A percentile compares a stretch with the other conserved stretches of the same genome.
Conservation (phyloP, 495 filamentous ascomycete species). For the Hyaloscypha bicolor region DNA sequence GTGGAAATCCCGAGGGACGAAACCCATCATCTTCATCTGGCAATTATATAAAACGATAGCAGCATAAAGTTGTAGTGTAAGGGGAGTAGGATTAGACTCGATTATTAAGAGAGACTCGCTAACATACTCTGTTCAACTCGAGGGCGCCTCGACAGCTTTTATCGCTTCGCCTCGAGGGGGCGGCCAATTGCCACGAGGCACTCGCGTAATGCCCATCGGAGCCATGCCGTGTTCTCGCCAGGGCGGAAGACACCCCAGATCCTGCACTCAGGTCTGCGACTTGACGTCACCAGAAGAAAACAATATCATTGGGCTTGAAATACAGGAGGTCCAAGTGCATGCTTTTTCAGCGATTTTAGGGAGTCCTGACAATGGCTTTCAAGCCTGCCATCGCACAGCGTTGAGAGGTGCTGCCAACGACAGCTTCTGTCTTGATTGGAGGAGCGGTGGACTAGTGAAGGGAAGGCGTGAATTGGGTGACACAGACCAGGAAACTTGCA, state of each 20-base stretch:
- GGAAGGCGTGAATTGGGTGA: background rate
- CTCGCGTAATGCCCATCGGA: background rate
- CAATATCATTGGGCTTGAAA: background rate
- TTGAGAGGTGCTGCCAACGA: background rate
- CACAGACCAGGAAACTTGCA: constrained; percentile 1
- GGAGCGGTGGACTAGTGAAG: background rate
- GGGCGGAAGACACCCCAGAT: background rate
- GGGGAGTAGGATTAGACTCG: background rate
- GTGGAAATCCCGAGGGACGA: constrained; percentile 12
- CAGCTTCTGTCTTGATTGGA: background rate
- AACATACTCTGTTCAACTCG: background rate
- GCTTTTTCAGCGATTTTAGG: background rate
- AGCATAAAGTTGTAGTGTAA: background rate
- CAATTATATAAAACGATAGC: background rate
- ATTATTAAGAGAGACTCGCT: background rate
- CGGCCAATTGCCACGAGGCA: background rate
- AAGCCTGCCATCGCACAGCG: background rate
- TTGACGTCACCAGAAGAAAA: background rate
- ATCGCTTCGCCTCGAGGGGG: background rate
- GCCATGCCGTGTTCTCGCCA: background rate
- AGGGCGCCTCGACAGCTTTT: background rate
- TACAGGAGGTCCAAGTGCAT: background rate
- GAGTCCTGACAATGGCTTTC: background rate
- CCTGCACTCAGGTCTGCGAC: background rate
- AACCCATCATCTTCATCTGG: background rate